Percentiles rank a stretch among this genome's conserved stretches.
These are phyloP conservation scores for Iris macrosiphon DNA, from an alignment of 106 monocot genomes.

Conservation along the genomic window DNA sequence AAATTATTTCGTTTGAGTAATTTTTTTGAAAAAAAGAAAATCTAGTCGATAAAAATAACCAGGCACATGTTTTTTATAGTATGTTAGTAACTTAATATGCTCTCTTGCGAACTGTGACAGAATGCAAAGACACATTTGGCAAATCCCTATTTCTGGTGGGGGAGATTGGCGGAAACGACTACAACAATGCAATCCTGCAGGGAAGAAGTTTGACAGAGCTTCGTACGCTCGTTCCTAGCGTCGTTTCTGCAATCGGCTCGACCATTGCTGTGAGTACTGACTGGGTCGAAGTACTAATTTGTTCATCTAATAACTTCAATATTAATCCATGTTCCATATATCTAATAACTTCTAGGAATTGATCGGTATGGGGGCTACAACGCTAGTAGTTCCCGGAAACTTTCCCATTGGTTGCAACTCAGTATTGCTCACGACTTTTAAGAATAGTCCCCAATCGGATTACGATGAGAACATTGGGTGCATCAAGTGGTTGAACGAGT, in stretches of 20 bases:
- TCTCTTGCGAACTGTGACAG: too few species aligned
- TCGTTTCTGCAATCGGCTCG: constrained; percentile 4
- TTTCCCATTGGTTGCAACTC: constrained; percentile 37
- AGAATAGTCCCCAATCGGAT: neutral
- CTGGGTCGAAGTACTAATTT: too few species aligned
- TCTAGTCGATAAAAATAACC: too few species aligned
- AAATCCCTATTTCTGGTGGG: constrained; percentile 41
- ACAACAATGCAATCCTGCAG: constrained; percentile 17
- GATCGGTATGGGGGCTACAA: constrained; percentile 27
- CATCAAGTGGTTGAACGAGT: constrained; percentile 24
- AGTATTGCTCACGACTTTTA: constrained; percentile 8
- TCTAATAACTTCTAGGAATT: too few species aligned
- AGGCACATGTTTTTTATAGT: too few species aligned
- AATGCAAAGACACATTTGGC: neutral
- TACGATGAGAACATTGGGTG: constrained; percentile 26
- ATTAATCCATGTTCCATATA: too few species aligned
- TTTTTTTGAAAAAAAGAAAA: too few species aligned
- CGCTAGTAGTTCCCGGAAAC: constrained; percentile 35
- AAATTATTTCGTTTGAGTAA: too few species aligned
- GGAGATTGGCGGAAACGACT: constrained; percentile 57
- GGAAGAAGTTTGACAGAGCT: constrained; percentile 6
- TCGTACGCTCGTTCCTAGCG: neutral
- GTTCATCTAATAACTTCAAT: too few species aligned
- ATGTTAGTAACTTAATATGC: too few species aligned
- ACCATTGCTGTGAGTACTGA: constrained; percentile 6